Base-by-base conservation (phyloP, 768 basidiomycete species). In the Mycena crocata region DNA sequence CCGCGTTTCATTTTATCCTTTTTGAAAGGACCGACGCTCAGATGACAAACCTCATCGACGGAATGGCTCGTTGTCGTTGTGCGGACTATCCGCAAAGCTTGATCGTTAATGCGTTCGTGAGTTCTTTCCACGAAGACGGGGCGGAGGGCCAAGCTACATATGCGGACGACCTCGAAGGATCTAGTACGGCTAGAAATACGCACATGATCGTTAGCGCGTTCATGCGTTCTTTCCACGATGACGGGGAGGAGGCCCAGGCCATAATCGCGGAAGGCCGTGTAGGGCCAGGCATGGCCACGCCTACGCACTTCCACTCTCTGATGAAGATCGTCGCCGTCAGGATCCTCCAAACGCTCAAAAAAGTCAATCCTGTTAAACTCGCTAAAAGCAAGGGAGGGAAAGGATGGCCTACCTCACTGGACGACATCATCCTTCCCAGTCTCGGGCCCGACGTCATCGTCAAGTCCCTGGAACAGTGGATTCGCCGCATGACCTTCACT, bases 401-500 rank as follows among this genome's bases (percentile, higher is more conserved):
- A 21, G 52, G 46, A 37, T 62, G 61, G 61, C 61, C 61, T n/a
- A 24, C 44, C n/a, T 35, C 51, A n/a, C 51, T 62, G 3, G 32
- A 62, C 12, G 61, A 62, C 19, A 55, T 62, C n/a, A 46, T 62
- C 14, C 42, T 55, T 17, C 52, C 61, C 8, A 14, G 19, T 30
- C 23, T 62, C 5, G 61, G 61, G 1, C 24, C 61, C 3, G 44
- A 62, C 12, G 48, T 26, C 3, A 55, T 35, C 3, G 52, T 62
- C 34, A 46, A 55, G 30, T 62, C 61, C 14, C 19, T 62, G 13
- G 61, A 62, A 26, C 61, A 62, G 26, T 62, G 61, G 61, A 39
- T 31, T 19, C 34, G 26, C 5, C 24, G 19, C 23, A 55, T 62
- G 42, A 26, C 42, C 52, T 15, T 55, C 12, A 6, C 9, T 3